Evolutionary conservation across 1,284 basidiomycete species (phyloP).

Genomic region (Rhodotorula sp.): DNA sequence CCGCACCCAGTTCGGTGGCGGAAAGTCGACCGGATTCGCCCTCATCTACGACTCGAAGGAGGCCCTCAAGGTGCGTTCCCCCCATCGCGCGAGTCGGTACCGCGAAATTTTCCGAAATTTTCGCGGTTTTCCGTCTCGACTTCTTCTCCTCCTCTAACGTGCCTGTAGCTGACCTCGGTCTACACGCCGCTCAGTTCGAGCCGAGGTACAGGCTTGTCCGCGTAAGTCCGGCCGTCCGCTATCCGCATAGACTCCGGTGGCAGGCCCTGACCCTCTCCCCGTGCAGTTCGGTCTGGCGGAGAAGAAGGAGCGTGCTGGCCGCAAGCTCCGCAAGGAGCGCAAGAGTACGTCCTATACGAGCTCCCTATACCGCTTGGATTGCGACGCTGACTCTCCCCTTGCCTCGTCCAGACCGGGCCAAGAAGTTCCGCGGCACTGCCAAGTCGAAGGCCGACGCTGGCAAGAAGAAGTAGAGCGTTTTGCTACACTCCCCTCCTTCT

Average conservation of each 20-base stretch:
- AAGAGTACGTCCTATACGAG: slow-evolving; percentile 61
- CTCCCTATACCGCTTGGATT: background rate
- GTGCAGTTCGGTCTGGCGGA: slow-evolving; percentile 70
- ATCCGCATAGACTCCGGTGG: background rate
- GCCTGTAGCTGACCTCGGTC: background rate
- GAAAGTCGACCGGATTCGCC: slow-evolving; percentile 94
- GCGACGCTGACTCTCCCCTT: background rate
- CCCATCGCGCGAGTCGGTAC: background rate
- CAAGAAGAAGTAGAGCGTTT: slow-evolving; percentile 35
- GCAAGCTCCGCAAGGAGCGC: slow-evolving; percentile 98
- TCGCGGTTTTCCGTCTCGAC: background rate
- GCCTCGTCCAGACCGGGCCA: slow-evolving; percentile 59
- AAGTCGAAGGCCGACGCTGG: slow-evolving; percentile 30
- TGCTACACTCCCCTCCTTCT: no score
- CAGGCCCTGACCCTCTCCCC: slow-evolving; percentile 6
- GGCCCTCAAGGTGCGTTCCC: slow-evolving; percentile 58
- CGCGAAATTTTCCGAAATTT: background rate
- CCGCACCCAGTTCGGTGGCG: slow-evolving; percentile 95
- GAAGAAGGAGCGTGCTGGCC: slow-evolving; percentile 84
- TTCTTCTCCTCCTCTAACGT: background rate
- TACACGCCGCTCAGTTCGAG: slow-evolving; percentile 71
- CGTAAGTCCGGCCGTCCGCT: slow-evolving; percentile 58
- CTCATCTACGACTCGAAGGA: slow-evolving; percentile 97
- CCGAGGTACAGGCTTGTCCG: slow-evolving; percentile 92
- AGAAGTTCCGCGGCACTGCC: slow-evolving; percentile 61